Percentiles rank a stretch among this genome's conserved stretches.
phyloP scores from a whole-genome alignment of 768 basidiomycete species.

The Russula virescens region DNA sequence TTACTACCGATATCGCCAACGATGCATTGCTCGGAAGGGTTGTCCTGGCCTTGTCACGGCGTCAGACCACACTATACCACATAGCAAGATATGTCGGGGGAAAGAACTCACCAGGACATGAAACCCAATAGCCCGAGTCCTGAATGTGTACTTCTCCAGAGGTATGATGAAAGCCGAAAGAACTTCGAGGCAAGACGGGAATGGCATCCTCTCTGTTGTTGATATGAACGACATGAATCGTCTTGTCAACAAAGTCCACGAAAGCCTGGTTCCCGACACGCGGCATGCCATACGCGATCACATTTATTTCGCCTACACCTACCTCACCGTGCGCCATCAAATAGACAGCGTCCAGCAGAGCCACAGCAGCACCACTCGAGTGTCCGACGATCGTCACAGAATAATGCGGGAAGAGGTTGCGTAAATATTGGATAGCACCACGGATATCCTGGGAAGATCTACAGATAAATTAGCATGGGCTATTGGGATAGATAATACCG shows the following conservation, averaged over 20 bases:
- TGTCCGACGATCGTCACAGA: no score
- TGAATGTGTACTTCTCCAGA: conserved; percentile 23
- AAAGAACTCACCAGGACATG: neutral
- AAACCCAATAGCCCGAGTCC: conserved; percentile 3
- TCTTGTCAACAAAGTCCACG: conserved; percentile 26
- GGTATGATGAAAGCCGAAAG: conserved; percentile 21
- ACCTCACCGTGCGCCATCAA: neutral
- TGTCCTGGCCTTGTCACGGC: neutral
- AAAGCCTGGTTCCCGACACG: conserved; percentile 48
- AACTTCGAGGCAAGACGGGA: conserved; percentile 19
- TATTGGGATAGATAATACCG: no score
- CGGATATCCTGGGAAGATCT: no score
- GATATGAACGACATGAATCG: conserved; percentile 7
- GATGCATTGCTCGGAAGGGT: neutral
- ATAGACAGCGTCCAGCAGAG: neutral
- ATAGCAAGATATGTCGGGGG: neutral
- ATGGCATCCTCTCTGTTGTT: conserved; percentile 23
- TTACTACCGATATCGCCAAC: neutral
- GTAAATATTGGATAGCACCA: no score
- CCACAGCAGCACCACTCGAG: no score
- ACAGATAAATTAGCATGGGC: no score
- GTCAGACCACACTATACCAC: neutral
- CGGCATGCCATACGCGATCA: conserved; percentile 45
- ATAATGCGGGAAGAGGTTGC: no score
- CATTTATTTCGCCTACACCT: neutral